A percentile compares a stretch with the other conserved stretches of the same genome.
Evolutionary conservation across 2,329 filamentous ascomycete genomes (phyloP).

Genomic region (Alternaria sp.): DNA sequence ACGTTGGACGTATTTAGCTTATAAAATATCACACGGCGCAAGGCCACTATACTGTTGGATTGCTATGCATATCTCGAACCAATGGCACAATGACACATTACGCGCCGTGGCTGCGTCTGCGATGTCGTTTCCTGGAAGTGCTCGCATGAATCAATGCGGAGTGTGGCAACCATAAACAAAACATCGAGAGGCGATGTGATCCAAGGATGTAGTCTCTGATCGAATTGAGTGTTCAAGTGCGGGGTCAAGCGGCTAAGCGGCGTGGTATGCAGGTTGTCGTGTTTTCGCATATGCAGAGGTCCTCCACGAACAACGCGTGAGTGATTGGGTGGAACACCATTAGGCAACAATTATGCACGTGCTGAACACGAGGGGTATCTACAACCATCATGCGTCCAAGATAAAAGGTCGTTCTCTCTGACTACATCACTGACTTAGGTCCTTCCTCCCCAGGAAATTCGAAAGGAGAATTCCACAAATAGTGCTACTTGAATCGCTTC

Average conservation of each 20-base stretch:
- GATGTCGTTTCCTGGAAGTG: neutral
- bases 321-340: neutral
- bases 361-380: neutral
- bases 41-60: neutral
- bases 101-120: conserved; percentile 11
- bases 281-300: conserved; percentile 8
- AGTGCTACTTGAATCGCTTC: neutral
- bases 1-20: neutral
- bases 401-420: neutral
- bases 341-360: neutral
- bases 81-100: conserved; percentile 11
- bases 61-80: neutral
- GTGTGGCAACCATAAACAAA: neutral
- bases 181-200: neutral
- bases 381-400: neutral
- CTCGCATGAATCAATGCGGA: neutral
- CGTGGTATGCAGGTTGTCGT: conserved; percentile 8
- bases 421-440: no score
- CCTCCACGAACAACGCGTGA: neutral
- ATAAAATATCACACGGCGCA: neutral
- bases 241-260: conserved; percentile 6
- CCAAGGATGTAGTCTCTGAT: neutral
- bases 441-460: no score
- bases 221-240: conserved; percentile 1
- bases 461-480: neutral